Percentiles rank a stretch among this genome's conserved stretches.
Evolutionary conservation across 371 early-diverging fungal species (phyloP).

Genomic region (Dichotomocladium elegans): DNA sequence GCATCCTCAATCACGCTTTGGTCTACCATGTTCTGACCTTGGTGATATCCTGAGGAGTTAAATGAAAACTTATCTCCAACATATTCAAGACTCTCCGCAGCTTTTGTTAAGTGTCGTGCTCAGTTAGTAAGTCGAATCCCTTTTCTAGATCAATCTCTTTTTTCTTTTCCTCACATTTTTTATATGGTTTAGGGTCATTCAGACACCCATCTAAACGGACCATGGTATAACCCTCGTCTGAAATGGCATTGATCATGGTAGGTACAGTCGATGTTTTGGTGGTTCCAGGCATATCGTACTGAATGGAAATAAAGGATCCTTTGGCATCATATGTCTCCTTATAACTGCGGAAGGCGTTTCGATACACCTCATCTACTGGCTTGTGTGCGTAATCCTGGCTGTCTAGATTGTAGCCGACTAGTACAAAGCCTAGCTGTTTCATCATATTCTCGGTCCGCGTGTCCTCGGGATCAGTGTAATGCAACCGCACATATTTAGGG

Average conservation of each 20-base stretch:
- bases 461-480: conserved; percentile 38
- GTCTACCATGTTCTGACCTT: conserved; percentile 30
- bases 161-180: conserved; percentile 24
- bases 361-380: conserved; percentile 33
- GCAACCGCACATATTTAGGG: conserved; percentile 45
- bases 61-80: conserved; percentile 40
- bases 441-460: conserved; percentile 32
- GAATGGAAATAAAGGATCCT: conserved; percentile 44
- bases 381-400: conserved; percentile 42
- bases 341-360: conserved; percentile 31
- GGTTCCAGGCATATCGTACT: conserved; percentile 50
- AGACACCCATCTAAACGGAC: conserved; percentile 52
- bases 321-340: conserved; percentile 50
- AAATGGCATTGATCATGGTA: conserved; percentile 43
- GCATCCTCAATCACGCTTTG: conserved; percentile 8
- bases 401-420: conserved; percentile 49
- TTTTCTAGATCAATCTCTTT: neutral
- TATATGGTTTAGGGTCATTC: conserved; percentile 51
- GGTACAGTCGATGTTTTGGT: conserved; percentile 34
- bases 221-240: conserved; percentile 49
- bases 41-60: conserved; percentile 35
- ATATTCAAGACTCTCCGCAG: conserved; percentile 20
- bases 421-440: conserved; percentile 35
- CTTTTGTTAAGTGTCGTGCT: conserved; percentile 2
- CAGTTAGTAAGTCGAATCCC: neutral